Percentiles rank a stretch among this genome's conserved stretches.
phyloP scores from a whole-genome alignment of 2,329 filamentous ascomycete species.

The Cladophialophora yegresii region DNA sequence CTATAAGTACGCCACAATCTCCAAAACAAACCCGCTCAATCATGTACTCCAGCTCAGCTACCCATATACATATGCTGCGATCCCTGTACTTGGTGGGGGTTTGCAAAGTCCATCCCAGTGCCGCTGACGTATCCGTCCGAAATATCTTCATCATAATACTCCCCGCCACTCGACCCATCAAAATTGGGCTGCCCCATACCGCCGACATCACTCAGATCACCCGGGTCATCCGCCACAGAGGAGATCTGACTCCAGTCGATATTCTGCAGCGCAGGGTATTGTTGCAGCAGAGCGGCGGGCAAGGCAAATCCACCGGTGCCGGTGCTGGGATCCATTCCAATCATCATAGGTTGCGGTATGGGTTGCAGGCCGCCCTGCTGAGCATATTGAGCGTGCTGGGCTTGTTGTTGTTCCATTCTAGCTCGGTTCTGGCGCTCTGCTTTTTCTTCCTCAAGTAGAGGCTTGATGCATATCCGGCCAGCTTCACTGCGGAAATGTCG shows the following conservation, averaged over 20 bases:
- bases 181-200: conserved; percentile 81
- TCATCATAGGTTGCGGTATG: conserved; percentile 58
- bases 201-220: conserved; percentile 62
- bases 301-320: conserved; percentile 65
- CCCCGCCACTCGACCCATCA: conserved; percentile 69
- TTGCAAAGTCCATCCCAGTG: conserved; percentile 34
- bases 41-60: conserved; percentile 10
- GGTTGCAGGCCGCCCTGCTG: conserved; percentile 50
- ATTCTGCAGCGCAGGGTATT: conserved; percentile 89
- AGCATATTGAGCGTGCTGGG: conserved; percentile 60
- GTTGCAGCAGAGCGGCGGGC: conserved; percentile 83
- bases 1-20: conserved; percentile 8
- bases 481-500: conserved; percentile 95
- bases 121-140: conserved; percentile 41
- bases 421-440: conserved; percentile 74
- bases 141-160: conserved; percentile 68
- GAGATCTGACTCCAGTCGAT: conserved; percentile 82
- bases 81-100: conserved; percentile 8
- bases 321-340: conserved; percentile 61
- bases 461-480: conserved; percentile 93
- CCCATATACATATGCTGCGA: conserved; percentile 29
- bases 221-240: conserved; percentile 59
- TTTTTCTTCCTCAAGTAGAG: conserved; percentile 92
- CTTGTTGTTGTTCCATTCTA: conserved; percentile 70
- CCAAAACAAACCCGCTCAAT: conserved; percentile 2